Percentiles rank a stretch among this genome's conserved stretches.
These are phyloP conservation scores for Amanita exitialis DNA, from an alignment of 768 basidiomycete genomes.

Conservation along the genomic window DNA sequence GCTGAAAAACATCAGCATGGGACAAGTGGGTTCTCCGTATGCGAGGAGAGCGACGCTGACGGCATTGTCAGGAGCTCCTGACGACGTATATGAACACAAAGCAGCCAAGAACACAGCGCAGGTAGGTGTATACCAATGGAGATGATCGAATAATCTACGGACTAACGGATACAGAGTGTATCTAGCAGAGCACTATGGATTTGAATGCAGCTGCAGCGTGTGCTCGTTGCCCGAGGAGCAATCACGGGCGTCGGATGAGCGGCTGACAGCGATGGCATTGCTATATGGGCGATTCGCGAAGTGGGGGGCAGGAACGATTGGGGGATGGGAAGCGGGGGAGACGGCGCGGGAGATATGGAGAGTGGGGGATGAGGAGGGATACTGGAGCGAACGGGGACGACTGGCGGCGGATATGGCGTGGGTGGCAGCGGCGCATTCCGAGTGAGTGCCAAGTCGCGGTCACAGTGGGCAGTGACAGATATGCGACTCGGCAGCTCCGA, in stretches of 20 bases:
- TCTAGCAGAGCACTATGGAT: slow-evolving; percentile 42
- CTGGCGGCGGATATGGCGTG: slow-evolving; percentile 51
- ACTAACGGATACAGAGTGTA: slow-evolving; percentile 26
- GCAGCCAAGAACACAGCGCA: slow-evolving; percentile 38
- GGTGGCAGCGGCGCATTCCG: slow-evolving; percentile 52
- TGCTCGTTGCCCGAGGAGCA: slow-evolving; percentile 42
- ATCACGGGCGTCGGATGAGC: slow-evolving; percentile 40
- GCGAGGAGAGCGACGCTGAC: slow-evolving; percentile 1
- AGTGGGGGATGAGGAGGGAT: slow-evolving; percentile 51
- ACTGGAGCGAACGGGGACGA: slow-evolving; percentile 55
- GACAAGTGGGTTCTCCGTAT: slow-evolving; percentile 28
- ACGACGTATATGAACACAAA: slow-evolving; percentile 56
- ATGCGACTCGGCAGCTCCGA: slow-evolving; percentile 22
- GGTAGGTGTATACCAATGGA: slow-evolving; percentile 20
- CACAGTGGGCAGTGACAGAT: not conserved
- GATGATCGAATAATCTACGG: not conserved
- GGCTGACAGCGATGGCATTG: slow-evolving; percentile 34
- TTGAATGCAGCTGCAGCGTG: slow-evolving; percentile 46
- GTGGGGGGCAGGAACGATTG: slow-evolving; percentile 38
- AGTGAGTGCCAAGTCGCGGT: slow-evolving; percentile 28
- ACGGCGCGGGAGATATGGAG: slow-evolving; percentile 43
- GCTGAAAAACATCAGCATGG: slow-evolving; percentile 38
- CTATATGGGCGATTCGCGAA: slow-evolving; percentile 33
- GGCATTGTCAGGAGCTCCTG: slow-evolving; percentile 39
- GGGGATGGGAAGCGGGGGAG: slow-evolving; percentile 38